Evolutionary conservation across 495 filamentous ascomycete species (phyloP).

Genomic region (Cairneyella variabilis): DNA sequence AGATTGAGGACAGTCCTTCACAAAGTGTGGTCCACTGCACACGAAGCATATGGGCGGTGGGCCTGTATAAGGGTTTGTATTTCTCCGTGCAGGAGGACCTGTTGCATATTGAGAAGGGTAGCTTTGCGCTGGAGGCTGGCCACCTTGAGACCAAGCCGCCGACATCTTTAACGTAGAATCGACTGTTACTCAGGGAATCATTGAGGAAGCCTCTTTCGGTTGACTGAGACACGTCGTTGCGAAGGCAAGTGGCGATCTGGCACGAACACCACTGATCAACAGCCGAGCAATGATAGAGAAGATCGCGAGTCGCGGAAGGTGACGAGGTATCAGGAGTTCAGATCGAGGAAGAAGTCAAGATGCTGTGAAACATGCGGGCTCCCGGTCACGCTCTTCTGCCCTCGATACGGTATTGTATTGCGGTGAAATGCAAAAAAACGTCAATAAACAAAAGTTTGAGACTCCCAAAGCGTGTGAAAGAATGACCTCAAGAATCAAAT

Average conservation of each 20-base stretch:
- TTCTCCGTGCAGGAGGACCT: constrained; percentile 29
- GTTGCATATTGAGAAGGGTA: constrained; percentile 22
- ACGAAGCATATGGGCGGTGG: constrained; percentile 43
- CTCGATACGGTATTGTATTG: no score
- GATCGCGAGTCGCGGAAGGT: no score
- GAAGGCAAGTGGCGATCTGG: no score
- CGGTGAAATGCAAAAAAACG: constrained; percentile 1
- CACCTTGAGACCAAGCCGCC: constrained; percentile 15
- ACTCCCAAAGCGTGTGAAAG: constrained; percentile 9
- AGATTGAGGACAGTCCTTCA: constrained; percentile 46
- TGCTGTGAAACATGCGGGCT: constrained; percentile 21
- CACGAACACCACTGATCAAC: no score
- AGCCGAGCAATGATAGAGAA: no score
- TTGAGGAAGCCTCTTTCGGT: neutral
- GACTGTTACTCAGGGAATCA: constrained; percentile 6
- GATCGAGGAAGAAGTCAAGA: constrained; percentile 5
- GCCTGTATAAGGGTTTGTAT: constrained; percentile 27
- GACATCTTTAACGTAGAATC: constrained; percentile 12
- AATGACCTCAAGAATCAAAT: constrained; percentile 8
- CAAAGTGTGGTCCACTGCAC: constrained; percentile 47
- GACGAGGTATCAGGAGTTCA: no score
- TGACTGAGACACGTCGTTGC: no score
- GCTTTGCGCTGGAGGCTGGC: constrained; percentile 26
- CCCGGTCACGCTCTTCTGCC: no score
- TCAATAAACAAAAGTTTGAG: constrained; percentile 4